A percentile compares a stretch with the other conserved stretches of the same genome.
phyloP scores from a whole-genome alignment of 2,329 filamentous ascomycete species.

The Ophiostoma quercus region DNA sequence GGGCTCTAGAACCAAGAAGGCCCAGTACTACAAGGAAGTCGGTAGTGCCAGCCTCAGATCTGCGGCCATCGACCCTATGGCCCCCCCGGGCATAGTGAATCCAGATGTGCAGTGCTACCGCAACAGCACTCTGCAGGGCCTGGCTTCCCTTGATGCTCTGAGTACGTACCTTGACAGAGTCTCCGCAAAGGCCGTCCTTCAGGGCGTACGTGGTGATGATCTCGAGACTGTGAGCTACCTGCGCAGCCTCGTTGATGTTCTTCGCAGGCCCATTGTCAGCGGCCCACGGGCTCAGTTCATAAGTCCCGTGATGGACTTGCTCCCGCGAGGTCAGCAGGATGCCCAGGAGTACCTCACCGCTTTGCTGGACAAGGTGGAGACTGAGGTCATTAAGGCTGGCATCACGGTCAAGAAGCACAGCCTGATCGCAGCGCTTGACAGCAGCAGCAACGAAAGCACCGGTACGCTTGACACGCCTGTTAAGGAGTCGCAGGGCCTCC shows the following conservation, averaged over 20 bases:
- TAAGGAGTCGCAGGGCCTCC: conserved; percentile 32
- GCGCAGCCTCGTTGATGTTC: conserved; percentile 59
- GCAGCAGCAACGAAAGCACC: neutral
- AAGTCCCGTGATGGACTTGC: conserved; percentile 73
- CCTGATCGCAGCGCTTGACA: conserved; percentile 33
- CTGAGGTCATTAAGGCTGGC: conserved; percentile 58
- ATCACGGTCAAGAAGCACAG: conserved; percentile 34
- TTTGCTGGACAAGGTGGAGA: conserved; percentile 77
- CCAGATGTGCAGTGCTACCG: conserved; percentile 96
- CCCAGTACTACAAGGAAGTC: no score
- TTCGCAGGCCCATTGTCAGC: conserved; percentile 62
- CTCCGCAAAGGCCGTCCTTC: neutral
- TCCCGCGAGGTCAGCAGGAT: conserved; percentile 96
- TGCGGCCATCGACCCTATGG: conserved; percentile 31
- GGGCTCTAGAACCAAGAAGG: conserved; percentile 31
- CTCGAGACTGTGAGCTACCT: conserved; percentile 47
- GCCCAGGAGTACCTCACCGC: conserved; percentile 96
- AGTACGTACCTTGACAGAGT: conserved; percentile 54
- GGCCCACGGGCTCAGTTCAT: conserved; percentile 59
- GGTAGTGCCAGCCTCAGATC: no score
- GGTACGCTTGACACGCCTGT: conserved; percentile 31
- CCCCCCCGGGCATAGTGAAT: conserved; percentile 72
- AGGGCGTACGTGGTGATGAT: conserved; percentile 37
- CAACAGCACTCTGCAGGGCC: conserved; percentile 84
- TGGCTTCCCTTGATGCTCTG: conserved; percentile 70